These are phyloP conservation scores for Lachancea fermentati DNA, from an alignment of 805 yeast genomes.

Conservation along the genomic window DNA sequence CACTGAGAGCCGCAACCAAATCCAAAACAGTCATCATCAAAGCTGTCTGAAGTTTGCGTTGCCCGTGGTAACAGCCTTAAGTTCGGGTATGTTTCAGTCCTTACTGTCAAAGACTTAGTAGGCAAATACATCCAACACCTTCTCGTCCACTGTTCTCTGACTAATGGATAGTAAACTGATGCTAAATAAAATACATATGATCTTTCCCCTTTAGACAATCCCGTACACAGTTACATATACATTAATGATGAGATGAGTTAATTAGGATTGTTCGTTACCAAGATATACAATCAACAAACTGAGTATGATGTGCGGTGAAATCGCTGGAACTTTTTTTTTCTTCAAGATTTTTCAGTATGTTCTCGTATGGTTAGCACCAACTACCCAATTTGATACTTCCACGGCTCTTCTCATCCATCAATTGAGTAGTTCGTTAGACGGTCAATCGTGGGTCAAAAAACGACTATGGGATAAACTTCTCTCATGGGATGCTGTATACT, in stretches of 20 bases:
- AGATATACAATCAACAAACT: too few species aligned
- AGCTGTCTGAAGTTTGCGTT: not conserved
- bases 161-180: not conserved
- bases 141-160: not conserved
- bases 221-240: not conserved
- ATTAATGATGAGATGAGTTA: not conserved
- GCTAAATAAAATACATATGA: not conserved
- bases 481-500: slow-evolving; percentile 86
- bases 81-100: not conserved
- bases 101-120: not conserved
- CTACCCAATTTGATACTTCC: slow-evolving; percentile 28
- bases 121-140: not conserved
- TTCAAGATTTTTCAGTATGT: slow-evolving; percentile 22
- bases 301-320: not conserved
- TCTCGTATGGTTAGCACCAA: slow-evolving; percentile 21
- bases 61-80: slow-evolving; percentile 1
- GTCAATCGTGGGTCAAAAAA: slow-evolving; percentile 16
- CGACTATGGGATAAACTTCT: slow-evolving; percentile 47
- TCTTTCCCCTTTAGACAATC: not conserved
- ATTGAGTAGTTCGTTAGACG: slow-evolving; percentile 4
- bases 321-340: not conserved
- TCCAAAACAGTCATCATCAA: slow-evolving; percentile 17
- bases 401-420: slow-evolving; percentile 21
- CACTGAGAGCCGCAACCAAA: slow-evolving; percentile 19
- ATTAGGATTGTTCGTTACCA: too few species aligned